Evolutionary conservation across 352 stramenopile genomes (phyloP), one percentile per base, ranked within the genome.

Genomic region (Pythium volutum): DNA sequence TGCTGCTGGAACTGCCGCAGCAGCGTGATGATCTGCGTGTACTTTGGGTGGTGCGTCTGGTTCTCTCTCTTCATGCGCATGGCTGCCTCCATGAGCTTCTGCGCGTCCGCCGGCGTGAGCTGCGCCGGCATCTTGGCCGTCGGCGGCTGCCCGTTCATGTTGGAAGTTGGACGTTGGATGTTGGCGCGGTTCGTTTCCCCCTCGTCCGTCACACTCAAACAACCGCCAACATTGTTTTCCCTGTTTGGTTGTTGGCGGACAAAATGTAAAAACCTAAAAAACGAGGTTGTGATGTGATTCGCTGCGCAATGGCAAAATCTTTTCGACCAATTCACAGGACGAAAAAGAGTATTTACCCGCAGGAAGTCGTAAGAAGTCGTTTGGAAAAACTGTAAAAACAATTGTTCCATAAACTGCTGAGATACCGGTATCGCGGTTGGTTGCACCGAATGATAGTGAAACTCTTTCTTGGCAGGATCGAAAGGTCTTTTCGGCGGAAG

Each of bases 31-130:
- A 95, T 93, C 71, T 94, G 87, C 59, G 84, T 68, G 71, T 95
- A 95, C 70, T 92, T 91, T 20, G 83, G 84, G 66, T 93, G 82
- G 53, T 69, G 56, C 54, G 86, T 94, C 55, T 93, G 81, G 31
- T 87, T 83, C 48, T 79, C 73, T 42, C 75, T 71, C 64, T 93
- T 77, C 84, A 95, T 91, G 31, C 78, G 84, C 62, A 93, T 59
- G n/a, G 84, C 87, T 20, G 74, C 76, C 57, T 91, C 75, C 86
- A 95, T 92, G 42, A 95, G 77, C 67, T 89, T 87, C 66, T 89
- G 87, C 55, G 87, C 78, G 70, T 94, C 79, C 26, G 73, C 67
- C n/a, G 78, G 42, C 56, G 82, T 79, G 25, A 93, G 74, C 62
- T 69, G 62, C 29, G 49, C 48, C 54, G 47, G 38, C 53, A 66